Evolutionary conservation across 805 yeast genomes (phyloP).

Genomic region (Ogataea pilisensis): DNA sequence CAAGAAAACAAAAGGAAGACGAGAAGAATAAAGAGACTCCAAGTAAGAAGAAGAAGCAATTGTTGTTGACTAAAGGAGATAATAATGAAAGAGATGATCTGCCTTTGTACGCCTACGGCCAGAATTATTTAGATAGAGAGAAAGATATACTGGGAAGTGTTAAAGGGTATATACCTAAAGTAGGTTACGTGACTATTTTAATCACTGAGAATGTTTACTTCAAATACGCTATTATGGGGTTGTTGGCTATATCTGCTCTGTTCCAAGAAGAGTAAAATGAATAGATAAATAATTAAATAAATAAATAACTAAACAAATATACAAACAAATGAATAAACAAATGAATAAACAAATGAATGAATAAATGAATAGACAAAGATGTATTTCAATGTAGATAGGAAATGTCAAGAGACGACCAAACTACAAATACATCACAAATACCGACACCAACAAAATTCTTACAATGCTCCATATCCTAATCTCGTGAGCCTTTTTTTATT

Average conservation of each 20-base stretch:
- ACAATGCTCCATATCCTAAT: constrained; percentile 24
- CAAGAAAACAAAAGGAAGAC: constrained; percentile 8
- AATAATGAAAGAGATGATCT: constrained; percentile 91
- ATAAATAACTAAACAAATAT: background rate
- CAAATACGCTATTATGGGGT: constrained; percentile 71
- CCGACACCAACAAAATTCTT: no score
- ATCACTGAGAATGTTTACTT: constrained; percentile 85
- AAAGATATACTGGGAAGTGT: constrained; percentile 86
- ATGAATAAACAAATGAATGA: no score
- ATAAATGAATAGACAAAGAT: no score
- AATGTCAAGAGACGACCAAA: no score
- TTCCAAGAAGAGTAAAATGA: constrained; percentile 45
- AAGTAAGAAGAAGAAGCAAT: constrained; percentile 40
- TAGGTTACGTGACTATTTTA: constrained; percentile 89
- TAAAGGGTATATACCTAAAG: constrained; percentile 82
- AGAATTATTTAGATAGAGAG: constrained; percentile 70
- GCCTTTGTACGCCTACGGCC: constrained; percentile 73
- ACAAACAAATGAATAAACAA: background rate
- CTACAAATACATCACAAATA: no score
- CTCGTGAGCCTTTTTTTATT: constrained; percentile 21
- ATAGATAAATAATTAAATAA: background rate
- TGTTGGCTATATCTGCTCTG: constrained; percentile 67
- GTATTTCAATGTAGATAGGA: no score
- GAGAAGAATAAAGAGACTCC: constrained; percentile 4
- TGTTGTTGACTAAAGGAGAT: constrained; percentile 90